Evolutionary conservation across 2,329 filamentous ascomycete genomes (phyloP), one percentile per base, ranked within the genome.

Genomic region (Exophiala aquamarina): DNA sequence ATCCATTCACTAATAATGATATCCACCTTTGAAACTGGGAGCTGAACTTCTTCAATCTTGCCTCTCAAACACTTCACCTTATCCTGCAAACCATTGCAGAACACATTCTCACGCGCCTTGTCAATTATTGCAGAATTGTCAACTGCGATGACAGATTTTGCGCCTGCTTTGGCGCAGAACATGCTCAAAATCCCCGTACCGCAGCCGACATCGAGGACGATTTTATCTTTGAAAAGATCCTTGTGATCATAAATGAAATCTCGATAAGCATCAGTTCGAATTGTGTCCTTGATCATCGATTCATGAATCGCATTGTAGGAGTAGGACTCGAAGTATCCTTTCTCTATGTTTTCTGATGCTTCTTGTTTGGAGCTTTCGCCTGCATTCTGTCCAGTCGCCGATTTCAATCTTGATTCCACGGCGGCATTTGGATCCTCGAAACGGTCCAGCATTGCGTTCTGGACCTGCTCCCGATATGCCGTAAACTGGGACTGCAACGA

Each of bases 1-100:
- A 97, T 97, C 91, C 91, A 97, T 68, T 97, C 91, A 50, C 88
- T 94, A 51, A 97, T 85, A 63, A 97, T 95, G 61, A 97, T 86
- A 69, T 97, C 92, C 36, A 96, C 91, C 62, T 91, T 75, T 44
- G 82, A 75, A 6, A 92, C 84, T 1, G 87, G 90, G 17, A 90
- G 77, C 47, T 70, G 76, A 45, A 95, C 87, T 57, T 96, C 90
- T 66, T 97, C 92, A 51, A 96, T 87, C 62, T 89, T 88, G 29
- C 92, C 91, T 55, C 84, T 82, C 39, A 95, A 74, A 60, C 87
- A 89, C 64, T 84, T 89, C 61, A 97, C 89, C 18, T 77, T 76
- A 59, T 84, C 75, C 19, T 81, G 77, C 29, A 95, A 80, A 1
- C 82, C 83, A 63, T 96, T 96, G 64, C 83, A 81, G 67, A 85